Conservation (phyloP, 768 basidiomycete species). For the Hericium alpestre region DNA sequence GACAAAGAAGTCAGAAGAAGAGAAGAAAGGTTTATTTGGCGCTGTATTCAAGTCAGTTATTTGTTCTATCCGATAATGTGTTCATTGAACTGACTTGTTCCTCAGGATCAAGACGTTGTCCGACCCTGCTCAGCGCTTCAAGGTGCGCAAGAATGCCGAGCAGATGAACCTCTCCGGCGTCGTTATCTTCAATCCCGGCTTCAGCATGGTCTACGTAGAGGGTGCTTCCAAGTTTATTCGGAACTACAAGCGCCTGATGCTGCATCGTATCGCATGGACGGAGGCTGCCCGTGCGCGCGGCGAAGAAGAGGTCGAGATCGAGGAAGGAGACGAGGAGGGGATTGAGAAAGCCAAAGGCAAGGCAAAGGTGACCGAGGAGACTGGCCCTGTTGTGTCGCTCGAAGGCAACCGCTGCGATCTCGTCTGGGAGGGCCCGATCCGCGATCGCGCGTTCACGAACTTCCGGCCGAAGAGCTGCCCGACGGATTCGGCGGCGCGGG, state of each 20-base stretch:
- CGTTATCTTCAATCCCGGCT: conserved; percentile 82
- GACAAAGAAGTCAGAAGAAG: conserved; percentile 76
- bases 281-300: conserved; percentile 76
- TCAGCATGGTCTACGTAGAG: conserved; percentile 89
- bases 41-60: conserved; percentile 82
- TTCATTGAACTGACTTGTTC: neutral
- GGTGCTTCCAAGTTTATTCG: conserved; percentile 79
- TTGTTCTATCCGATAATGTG: neutral
- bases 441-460: conserved; percentile 68
- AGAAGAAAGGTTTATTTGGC: conserved; percentile 72
- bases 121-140: conserved; percentile 92
- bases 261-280: conserved; percentile 87
- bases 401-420: conserved; percentile 83
- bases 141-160: conserved; percentile 93
- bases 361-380: conserved; percentile 21
- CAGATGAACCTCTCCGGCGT: conserved; percentile 81
- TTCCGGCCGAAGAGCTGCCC: conserved; percentile 80
- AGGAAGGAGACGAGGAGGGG: conserved; percentile 36
- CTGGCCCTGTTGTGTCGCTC: conserved; percentile 38
- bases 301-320: conserved; percentile 59
- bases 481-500: conserved; percentile 78
- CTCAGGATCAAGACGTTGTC: conserved; percentile 72
- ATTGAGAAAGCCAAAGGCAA: conserved; percentile 26
- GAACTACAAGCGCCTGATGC: conserved; percentile 80
- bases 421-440: conserved; percentile 86